Evolutionary conservation across 257 asterid genomes (phyloP).

Genomic region (Ligustrum vulgare): DNA sequence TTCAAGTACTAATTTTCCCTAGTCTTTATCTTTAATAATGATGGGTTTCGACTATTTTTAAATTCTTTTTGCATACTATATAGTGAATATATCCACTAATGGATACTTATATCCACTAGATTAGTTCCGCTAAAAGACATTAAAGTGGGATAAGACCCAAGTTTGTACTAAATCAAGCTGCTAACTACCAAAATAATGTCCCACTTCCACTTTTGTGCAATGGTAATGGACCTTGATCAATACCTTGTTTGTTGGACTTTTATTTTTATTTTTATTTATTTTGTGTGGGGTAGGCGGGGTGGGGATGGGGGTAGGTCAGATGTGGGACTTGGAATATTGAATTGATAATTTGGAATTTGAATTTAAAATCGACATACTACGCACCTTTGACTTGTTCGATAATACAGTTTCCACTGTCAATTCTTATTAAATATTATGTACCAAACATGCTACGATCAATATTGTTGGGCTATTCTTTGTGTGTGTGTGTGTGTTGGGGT

Average conservation of each 20-base stretch:
- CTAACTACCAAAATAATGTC: neutral
- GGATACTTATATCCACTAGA: conserved; percentile 36
- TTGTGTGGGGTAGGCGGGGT: neutral
- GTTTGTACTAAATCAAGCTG: neutral
- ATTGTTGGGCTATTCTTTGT: neutral
- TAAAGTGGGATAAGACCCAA: neutral
- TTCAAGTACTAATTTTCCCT: too few relatives aligned
- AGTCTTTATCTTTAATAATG: neutral
- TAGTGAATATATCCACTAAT: conserved; percentile 32
- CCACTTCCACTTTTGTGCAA: neutral
- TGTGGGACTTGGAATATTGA: neutral
- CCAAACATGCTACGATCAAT: neutral
- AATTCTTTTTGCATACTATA: neutral
- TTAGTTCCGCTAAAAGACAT: conserved; percentile 32
- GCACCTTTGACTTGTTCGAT: too few relatives aligned
- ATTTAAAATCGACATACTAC: neutral
- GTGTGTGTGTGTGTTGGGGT: too few relatives aligned
- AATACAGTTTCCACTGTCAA: too few relatives aligned
- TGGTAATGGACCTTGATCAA: neutral
- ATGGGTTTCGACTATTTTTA: neutral
- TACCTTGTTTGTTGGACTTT: neutral
- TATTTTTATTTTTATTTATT: neutral
- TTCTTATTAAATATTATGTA: too few relatives aligned
- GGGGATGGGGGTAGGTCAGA: neutral
- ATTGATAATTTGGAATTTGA: neutral